A percentile compares a stretch with the other conserved stretches of the same genome.
Conservation (phyloP, 1,139 yeast genomes). For the Hansenula sp. region DNA sequence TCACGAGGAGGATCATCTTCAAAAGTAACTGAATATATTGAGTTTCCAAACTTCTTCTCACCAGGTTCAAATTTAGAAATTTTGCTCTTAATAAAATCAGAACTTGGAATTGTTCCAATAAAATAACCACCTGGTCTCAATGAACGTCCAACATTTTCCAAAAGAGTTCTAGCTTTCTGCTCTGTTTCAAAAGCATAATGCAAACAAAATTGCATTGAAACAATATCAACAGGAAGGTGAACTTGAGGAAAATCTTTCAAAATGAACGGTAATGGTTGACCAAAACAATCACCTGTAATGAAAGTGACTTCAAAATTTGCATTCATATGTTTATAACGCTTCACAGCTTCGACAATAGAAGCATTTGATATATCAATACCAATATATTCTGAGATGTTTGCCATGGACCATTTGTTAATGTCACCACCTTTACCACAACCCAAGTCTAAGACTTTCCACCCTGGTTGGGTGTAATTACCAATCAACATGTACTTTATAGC, state of each 20-base stretch:
- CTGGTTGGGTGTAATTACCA: constrained; percentile 53
- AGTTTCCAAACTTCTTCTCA: constrained; percentile 72
- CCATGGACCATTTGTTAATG: constrained; percentile 79
- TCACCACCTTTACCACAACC: constrained; percentile 99
- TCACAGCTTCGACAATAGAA: constrained; percentile 78
- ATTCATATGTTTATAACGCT: constrained; percentile 54
- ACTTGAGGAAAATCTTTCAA: constrained; percentile 43
- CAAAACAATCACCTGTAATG: constrained; percentile 91
- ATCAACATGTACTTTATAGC: constrained; percentile 86
- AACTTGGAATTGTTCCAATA: constrained; percentile 91
- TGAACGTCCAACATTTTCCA: constrained; percentile 72
- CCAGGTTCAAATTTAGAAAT: constrained; percentile 46
- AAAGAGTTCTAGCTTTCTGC: constrained; percentile 64
- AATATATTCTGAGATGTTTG: constrained; percentile 67
- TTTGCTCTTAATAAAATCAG: constrained; percentile 74
- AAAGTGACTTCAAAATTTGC: constrained; percentile 66
- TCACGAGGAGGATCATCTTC: constrained; percentile 69
- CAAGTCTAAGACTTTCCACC: constrained; percentile 66
- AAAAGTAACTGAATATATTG: constrained; percentile 75
- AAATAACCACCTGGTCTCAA: constrained; percentile 80
- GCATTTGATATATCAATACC: constrained; percentile 93
- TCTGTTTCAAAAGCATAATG: constrained; percentile 94
- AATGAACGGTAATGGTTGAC: constrained; percentile 53
- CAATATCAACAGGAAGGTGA: constrained; percentile 81
- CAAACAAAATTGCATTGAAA: constrained; percentile 84